Base-by-base conservation (phyloP, 768 basidiomycete genomes). In the Sistotremastrum niveocremeum region DNA sequence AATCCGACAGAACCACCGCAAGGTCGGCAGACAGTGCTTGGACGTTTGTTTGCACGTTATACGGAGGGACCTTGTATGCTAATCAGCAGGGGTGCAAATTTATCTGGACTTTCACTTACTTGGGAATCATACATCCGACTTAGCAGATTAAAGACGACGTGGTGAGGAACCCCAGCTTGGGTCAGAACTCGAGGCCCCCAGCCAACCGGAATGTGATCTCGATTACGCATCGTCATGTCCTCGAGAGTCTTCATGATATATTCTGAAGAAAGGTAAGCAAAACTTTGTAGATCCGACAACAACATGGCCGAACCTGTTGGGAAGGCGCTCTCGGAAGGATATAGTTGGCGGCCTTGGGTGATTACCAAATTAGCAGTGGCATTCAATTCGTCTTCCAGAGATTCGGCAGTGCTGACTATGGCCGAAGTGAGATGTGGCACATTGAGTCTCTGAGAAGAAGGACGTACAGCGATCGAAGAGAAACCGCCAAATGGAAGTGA, bases 51-150 rank as follows among this genome's bases (percentile, higher is more conserved):
- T 85, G 85, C 41, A 77, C 75, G 56, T 86, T 84, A 68, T 87
- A 90, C 5, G 86, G 84, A 10, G 86, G 83, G 20, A 87, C 73
- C 84, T 87, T 51, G 40, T 6, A 45, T 28, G 32, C 9, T 34
- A 30, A 34, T 20, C 31, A 44, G 30, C 42, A 51, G 54, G 33
- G 43, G 43, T 50, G 38, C 30, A 4, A 36, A 32, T 35, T 11
- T 7, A 40, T 30, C 40, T 37, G 8, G 47, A 45, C 44, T 48
- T 37, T 37, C 12, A 60, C 69, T 55, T 61, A 90, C 91, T 66
- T 89, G 84, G 29, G 84, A 85, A 58, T 89, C 84, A 51, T 86
- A 85, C 74, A 89, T 82, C 58, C 82, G 82, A 52, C 87, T 81
- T 51, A 88, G 71, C 20, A 83, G 75, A 53, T 87, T 82, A 77